Evolutionary conservation across 225 moss, liverwort and hornwort genomes (phyloP).

Genomic region (Straminergon stramineum): DNA sequence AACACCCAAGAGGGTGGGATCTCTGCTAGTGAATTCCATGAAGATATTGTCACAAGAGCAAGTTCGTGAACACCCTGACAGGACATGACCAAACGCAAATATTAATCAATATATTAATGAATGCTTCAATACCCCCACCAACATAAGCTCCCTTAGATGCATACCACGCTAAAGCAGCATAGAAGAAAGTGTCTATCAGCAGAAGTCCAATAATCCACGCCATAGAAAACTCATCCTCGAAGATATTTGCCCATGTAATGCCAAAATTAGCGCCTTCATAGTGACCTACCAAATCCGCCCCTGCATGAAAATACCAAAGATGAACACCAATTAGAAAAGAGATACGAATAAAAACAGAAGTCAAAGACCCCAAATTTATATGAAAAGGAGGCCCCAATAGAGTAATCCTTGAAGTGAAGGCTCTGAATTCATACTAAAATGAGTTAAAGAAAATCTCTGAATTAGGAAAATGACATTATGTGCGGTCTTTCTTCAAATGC

Average conservation of each 20-base stretch:
- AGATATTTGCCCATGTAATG: conserved; percentile 63
- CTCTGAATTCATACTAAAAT: neutral
- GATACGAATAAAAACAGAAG: neutral
- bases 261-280: conserved; percentile 87
- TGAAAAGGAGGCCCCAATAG: neutral
- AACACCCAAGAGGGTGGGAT: neutral
- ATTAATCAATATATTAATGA: neutral
- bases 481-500: neutral
- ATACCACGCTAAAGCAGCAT: conserved; percentile 81
- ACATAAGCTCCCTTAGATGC: neutral
- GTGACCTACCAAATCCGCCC: conserved; percentile 85
- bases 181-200: conserved; percentile 56
- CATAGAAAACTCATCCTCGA: conserved; percentile 89
- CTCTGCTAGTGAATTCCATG: neutral
- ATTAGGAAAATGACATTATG: neutral
- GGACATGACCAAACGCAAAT: neutral
- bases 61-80: neutral
- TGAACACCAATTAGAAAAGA: neutral
- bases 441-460: neutral
- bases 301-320: conserved; percentile 23
- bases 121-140: neutral
- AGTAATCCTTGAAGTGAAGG: neutral
- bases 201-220: conserved; percentile 80
- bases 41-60: neutral
- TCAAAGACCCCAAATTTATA: neutral